Percentiles rank a stretch among this genome's conserved stretches.
Evolutionary conservation across 2,329 filamentous ascomycete species (phyloP).

Genomic region (Clarireedia hainanense): DNA sequence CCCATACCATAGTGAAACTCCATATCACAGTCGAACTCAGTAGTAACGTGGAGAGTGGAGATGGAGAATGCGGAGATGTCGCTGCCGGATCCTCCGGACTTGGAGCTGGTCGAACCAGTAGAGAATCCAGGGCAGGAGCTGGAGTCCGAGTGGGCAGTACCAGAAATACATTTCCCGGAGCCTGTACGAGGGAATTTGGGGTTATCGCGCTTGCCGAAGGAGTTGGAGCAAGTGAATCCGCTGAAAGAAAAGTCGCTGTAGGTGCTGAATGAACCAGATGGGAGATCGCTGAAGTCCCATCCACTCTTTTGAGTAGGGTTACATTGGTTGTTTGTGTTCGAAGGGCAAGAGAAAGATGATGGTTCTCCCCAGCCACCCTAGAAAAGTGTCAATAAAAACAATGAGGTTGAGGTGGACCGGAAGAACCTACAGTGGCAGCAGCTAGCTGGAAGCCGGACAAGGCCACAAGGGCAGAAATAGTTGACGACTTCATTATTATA

Average conservation of each 20-base stretch:
- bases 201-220: slow-evolving; percentile 51
- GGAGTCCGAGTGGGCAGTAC: slow-evolving; percentile 38
- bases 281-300: slow-evolving; percentile 63
- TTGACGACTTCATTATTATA: slow-evolving; percentile 34
- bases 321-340: slow-evolving; percentile 72
- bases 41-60: slow-evolving; percentile 61
- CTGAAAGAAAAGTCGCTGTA: slow-evolving; percentile 70
- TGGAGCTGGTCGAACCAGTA: slow-evolving; percentile 32
- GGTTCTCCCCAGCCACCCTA: slow-evolving; percentile 41
- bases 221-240: slow-evolving; percentile 62
- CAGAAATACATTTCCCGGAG: slow-evolving; percentile 51
- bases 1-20: slow-evolving; percentile 85
- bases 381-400: slow-evolving; percentile 11
- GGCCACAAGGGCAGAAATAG: slow-evolving; percentile 18
- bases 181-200: slow-evolving; percentile 29
- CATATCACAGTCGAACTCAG: slow-evolving; percentile 69
- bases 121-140: slow-evolving; percentile 49
- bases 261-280: slow-evolving; percentile 49
- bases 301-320: slow-evolving; percentile 59
- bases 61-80: slow-evolving; percentile 59
- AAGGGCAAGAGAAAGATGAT: slow-evolving; percentile 55
- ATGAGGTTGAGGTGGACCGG: background rate
- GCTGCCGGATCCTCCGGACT: slow-evolving; percentile 26
- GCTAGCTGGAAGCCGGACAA: slow-evolving; percentile 37
- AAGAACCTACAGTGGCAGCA: slow-evolving; percentile 30